Evolutionary conservation across 441 rosid genomes (phyloP).

Genomic region (Corymbia calophylla): DNA sequence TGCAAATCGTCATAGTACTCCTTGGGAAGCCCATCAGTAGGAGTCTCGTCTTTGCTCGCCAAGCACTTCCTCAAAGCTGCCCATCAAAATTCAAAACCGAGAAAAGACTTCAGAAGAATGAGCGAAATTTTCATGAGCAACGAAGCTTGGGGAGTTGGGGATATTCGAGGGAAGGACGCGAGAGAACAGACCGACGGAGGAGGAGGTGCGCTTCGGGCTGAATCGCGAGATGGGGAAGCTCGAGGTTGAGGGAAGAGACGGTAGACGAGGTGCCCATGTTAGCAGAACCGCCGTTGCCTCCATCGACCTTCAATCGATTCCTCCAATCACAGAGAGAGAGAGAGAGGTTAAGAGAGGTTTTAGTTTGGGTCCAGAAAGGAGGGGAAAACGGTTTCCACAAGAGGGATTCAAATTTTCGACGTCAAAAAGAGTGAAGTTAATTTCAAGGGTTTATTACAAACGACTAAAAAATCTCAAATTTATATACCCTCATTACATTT

Average conservation of each 20-base stretch:
- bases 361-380: too few relatives aligned
- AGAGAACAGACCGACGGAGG: neutral
- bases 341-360: neutral
- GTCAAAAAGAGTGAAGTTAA: neutral
- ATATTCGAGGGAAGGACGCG: too few relatives aligned
- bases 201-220: fast-evolving
- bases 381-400: too few relatives aligned
- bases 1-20: constrained; percentile 83
- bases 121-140: too few relatives aligned
- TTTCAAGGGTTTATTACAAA: neutral
- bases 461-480: neutral
- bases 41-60: constrained; percentile 31
- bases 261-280: neutral
- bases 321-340: neutral
- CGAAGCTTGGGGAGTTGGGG: too few relatives aligned
- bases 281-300: neutral
- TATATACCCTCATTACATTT: too few relatives aligned
- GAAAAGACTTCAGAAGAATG: neutral
- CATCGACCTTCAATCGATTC: neutral
- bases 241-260: neutral
- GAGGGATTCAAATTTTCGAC: too few relatives aligned
- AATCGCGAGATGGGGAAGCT: neutral
- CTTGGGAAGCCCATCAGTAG: constrained; percentile 79
- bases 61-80: constrained; percentile 39
- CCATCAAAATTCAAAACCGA: neutral